Evolutionary conservation across 345 rosid species (phyloP).

Genomic region (Syzygium aromaticum): DNA sequence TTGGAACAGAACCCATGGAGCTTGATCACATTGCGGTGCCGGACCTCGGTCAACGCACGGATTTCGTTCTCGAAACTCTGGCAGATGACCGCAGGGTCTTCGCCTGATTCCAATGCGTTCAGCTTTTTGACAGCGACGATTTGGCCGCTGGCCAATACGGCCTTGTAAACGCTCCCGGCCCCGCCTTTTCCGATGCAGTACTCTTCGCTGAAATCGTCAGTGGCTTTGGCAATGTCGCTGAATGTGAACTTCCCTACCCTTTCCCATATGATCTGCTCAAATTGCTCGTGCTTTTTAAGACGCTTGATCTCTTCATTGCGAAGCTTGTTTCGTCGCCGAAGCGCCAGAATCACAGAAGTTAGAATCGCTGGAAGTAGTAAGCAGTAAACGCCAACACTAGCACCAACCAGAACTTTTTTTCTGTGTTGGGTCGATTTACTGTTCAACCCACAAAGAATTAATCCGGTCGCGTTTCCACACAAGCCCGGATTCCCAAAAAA

Average conservation of each 20-base stretch:
- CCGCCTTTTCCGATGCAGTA: slow-evolving; percentile 61
- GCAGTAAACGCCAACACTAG: slow-evolving; percentile 24
- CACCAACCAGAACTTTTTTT: slow-evolving; percentile 21
- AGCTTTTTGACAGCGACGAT: slow-evolving; percentile 51
- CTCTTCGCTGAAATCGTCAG: slow-evolving; percentile 31
- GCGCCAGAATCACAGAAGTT: neutral
- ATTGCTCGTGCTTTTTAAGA: neutral
- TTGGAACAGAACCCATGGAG: slow-evolving; percentile 47
- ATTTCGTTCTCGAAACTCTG: slow-evolving; percentile 60
- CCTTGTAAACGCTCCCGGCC: slow-evolving; percentile 57
- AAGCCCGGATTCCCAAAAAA: slow-evolving; percentile 40
- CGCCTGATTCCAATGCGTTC: slow-evolving; percentile 18
- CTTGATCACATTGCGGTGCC: slow-evolving; percentile 63
- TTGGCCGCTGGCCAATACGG: slow-evolving; percentile 25
- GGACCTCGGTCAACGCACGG: slow-evolving; percentile 32
- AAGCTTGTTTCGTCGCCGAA: slow-evolving; percentile 1
- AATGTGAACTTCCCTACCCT: slow-evolving; percentile 47
- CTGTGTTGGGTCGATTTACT: slow-evolving; percentile 7
- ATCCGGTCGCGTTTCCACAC: slow-evolving; percentile 40
- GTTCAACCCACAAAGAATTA: slow-evolving; percentile 19
- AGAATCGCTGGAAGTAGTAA: slow-evolving; percentile 11
- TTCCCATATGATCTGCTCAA: slow-evolving; percentile 36
- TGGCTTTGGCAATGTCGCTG: slow-evolving; percentile 44
- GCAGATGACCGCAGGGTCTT: slow-evolving; percentile 19
- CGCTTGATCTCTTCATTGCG: slow-evolving; percentile 20